Conservation (phyloP, 306 rosid species). For the Malus asiatica region DNA sequence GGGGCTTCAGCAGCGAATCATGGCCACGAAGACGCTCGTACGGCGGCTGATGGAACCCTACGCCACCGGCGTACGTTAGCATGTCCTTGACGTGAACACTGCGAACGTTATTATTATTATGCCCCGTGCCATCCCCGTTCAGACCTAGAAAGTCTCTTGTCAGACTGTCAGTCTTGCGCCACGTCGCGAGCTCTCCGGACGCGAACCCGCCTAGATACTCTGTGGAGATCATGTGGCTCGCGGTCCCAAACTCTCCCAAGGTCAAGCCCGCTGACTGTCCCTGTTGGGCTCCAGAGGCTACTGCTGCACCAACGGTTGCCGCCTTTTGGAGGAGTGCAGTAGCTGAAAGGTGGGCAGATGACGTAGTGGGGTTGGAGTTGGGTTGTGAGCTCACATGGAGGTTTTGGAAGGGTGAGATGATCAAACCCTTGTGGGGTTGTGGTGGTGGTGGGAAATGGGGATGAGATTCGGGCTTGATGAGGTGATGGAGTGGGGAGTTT, state of each 20-base stretch:
- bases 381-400: constrained; percentile 32
- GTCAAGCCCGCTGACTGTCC: constrained; percentile 21
- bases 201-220: constrained; percentile 32
- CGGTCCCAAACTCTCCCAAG: constrained; percentile 37
- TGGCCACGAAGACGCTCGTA: constrained; percentile 19
- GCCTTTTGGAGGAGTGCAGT: constrained; percentile 92
- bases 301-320: constrained; percentile 44
- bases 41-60: constrained; percentile 25
- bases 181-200: constrained; percentile 23
- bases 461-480: constrained; percentile 45
- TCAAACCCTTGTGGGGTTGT: constrained; percentile 16
- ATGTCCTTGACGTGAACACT: constrained; percentile 41
- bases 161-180: constrained; percentile 46
- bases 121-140: constrained; percentile 26
- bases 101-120: background rate
- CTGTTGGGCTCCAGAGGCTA: constrained; percentile 22
- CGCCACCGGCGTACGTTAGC: constrained; percentile 52
- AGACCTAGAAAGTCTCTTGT: constrained; percentile 92
- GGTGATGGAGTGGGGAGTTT: constrained; percentile 7
- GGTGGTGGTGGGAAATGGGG: constrained; percentile 23
- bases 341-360: constrained; percentile 75
- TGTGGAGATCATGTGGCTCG: constrained; percentile 7
- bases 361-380: constrained; percentile 30
- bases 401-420: constrained; percentile 34
- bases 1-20: constrained; percentile 30